Percentiles rank a stretch among this genome's conserved stretches.
phyloP scores from a whole-genome alignment of 495 filamentous ascomycete genomes.

The Hypoxylon intermedium region DNA sequence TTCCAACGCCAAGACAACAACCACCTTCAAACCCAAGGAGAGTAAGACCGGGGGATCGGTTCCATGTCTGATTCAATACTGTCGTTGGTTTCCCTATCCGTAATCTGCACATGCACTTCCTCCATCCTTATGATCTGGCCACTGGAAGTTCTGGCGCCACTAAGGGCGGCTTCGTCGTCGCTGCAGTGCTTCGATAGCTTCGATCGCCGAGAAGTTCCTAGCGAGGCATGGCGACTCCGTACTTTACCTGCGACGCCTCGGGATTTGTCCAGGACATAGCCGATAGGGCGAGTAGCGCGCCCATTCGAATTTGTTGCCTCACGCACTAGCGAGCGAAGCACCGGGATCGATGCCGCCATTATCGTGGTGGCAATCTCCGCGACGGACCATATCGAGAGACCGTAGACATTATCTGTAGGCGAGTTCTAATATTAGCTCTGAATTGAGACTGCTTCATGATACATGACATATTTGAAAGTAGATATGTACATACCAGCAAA shows the following conservation, averaged over 20 bases:
- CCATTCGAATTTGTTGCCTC: constrained; percentile 6
- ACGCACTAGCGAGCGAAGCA: constrained; percentile 41
- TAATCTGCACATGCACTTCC: constrained; percentile 12
- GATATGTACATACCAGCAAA: constrained; percentile 33
- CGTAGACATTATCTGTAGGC: constrained; percentile 35
- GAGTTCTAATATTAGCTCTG: neutral
- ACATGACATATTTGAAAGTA: no score
- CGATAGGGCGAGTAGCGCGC: neutral
- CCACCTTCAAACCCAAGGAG: constrained; percentile 7
- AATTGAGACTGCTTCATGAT: neutral
- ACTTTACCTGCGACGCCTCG: constrained; percentile 4
- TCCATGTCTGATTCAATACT: constrained; percentile 13
- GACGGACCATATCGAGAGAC: constrained; percentile 41
- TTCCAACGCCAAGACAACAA: neutral
- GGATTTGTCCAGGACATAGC: constrained; percentile 1
- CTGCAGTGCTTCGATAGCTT: neutral
- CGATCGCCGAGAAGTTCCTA: neutral
- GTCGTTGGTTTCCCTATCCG: neutral
- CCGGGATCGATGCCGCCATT: constrained; percentile 46
- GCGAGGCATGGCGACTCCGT: constrained; percentile 4
- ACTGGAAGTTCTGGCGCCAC: neutral
- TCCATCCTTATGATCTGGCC: constrained; percentile 18
- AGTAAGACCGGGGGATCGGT: constrained; percentile 15
- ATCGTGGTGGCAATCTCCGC: constrained; percentile 46
- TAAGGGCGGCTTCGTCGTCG: constrained; percentile 4